Evolutionary conservation across 176 grass and related monocot genomes (phyloP), one percentile per base, ranked within the genome.

Genomic region (Elaeis guineensis): DNA sequence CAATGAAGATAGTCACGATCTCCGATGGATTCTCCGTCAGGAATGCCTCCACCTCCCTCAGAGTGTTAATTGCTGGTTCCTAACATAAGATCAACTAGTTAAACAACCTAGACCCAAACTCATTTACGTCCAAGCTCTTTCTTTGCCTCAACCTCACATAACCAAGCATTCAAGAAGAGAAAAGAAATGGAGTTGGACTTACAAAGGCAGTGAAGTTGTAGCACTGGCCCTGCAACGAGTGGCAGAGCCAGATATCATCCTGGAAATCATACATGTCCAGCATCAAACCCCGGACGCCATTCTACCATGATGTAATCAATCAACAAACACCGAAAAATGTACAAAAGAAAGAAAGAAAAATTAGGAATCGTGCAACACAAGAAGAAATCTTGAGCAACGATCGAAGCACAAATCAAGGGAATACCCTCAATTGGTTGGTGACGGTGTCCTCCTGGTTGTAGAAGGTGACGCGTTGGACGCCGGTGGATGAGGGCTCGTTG

Each of bases 131-230:
- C 2, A 44, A 44, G 35, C 11, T 44, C 35, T 44, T 44, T 44
- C 35, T 12, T 44, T 44, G 35, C 35, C 35, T 12, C 3, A 44
- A 12, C 35, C 35, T 12, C 35, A 44, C 11, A 44, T 44, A 44
- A 12, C 35, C 2, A 44, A 12, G 35, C 35, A 44, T 44, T 44
- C 11, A 51, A 25, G 21, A 59, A 51, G 20, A 22, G 44, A 1
- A 69, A 39, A 30, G 35, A 0, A 49, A 17, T 23, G 21, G 60
- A 74, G 52, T 1, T 75, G 1, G 63, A 75, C 92, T 85, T 80
- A 97, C 92, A 17, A 97, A 97, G 61, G 92, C 87, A 1, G 92
- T 91, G 75, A 97, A 97, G 77, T 97, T 91, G 52, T 85, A 97
- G 81, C 92, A 97, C 54, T 97, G 78, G 26, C 92, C 92, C 78